Evolutionary conservation across 1,284 basidiomycete genomes (phyloP), one percentile per base, ranked within the genome.

Genomic region (Heimioporus retisporus): DNA sequence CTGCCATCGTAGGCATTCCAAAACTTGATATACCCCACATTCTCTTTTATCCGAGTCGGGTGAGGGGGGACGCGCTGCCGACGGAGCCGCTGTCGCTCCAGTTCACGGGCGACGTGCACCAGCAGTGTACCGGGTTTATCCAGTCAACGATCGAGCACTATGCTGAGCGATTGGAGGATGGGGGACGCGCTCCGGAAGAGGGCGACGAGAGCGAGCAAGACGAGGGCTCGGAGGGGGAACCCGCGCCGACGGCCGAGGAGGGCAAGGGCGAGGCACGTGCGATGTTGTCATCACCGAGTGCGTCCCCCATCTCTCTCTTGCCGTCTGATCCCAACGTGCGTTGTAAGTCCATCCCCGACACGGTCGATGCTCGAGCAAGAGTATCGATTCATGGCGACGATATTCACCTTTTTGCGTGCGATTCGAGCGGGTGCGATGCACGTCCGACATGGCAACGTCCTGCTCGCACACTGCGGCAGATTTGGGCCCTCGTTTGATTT

Each of bases 81-180:
- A 86, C 84, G 1, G 83, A 88, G 7, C 75, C 85, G 2, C 79
- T 95, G 21, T 79, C 89, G 1, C 80, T 98, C 13, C 82, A 84
- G 5, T 86, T 98, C 69, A 88, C 90, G 59, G 93, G 95, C 56
- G 93, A 97, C 73, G 84, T 90, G 2, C 97, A 99, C 74, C 91
- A 93, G 77, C 90, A 93, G 4, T 96, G 96, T 76, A 92, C 94
- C 4, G 93, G 91, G 0, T 96, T 93, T 71, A 87, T 98, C 46
- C 92, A 96, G 76, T 90, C 93, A 2, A 93, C 95, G 72, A 92
- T 98, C 59, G 96, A 98, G 75, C 88, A 91, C 59, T 96, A 94
- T 78, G 88, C 90, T 0, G 94, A 96, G 44, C 83, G 88, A 51
- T 75, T 92, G 50, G 81, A 81, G 35, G 81, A 81, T 11, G 76